Evolutionary conservation across 2,329 filamentous ascomycete species (phyloP), one percentile per base, ranked within the genome.

Genomic region (Arthroderma sp.): DNA sequence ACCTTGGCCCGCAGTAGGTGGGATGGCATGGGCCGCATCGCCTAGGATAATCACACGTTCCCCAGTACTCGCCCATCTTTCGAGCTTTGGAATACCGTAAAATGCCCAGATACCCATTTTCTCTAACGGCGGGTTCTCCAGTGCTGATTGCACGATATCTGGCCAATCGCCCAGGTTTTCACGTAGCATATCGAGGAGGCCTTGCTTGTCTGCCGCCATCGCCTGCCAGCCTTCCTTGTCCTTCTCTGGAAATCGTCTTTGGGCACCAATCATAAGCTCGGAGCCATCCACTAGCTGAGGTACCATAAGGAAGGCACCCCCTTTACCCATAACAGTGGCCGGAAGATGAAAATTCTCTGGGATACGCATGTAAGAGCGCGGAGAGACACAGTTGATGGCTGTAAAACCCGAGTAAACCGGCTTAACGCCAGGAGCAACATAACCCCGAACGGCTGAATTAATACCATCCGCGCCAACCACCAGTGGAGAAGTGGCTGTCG

Each of bases 401-500:
- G 57, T 64, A n/a, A 56, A 64, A 30, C 53, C 70, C 1, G 68
- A 70, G 52, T 75, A 79, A 1, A 59, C 63, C 1, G 76, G 70
- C 31, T 66, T 55, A 1, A 73, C 51, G 0, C 68, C 63, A 0
- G 74, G 71, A 38, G 71, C 64, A 0, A 80, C 59, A 36, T 75
- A 68, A 3, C 60, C 64, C 3, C 75, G 66, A 0, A 79, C 71
- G 0, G 60, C 63, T 0, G 74, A 78, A 53, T 79, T 73, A 41
- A 80, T 79, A 1, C 77, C 76, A 47, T 80, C 76, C 0, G 74
- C 72, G 0, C 74, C 76, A 10, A 79, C 61, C 0, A 80, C 65
- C 8, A 75, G 53, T 2, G 59, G 51, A 0, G 72, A 69, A 0
- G 51, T 56, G 1, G 52, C 60, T 0, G 54, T 60, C 0, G 62